Conservation (phyloP, 2,329 filamentous ascomycete species). For the Lachnellula hyalina region DNA sequence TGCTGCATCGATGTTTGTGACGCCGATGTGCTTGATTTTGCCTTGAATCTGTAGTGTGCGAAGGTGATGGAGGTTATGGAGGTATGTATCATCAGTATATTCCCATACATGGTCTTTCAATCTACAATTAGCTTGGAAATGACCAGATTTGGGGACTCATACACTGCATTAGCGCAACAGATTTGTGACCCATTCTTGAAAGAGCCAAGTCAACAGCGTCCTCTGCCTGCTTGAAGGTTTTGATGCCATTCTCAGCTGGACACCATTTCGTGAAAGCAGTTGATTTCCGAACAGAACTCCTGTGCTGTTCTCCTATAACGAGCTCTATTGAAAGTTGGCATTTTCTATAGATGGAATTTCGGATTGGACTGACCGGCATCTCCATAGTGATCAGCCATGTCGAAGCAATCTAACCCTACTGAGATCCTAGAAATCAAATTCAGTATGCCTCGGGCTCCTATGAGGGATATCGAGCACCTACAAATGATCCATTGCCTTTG, state of each 20-base stretch:
- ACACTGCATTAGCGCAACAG: constrained; percentile 28
- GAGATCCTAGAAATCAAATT: neutral
- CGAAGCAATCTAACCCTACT: constrained; percentile 13
- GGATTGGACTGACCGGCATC: constrained; percentile 5
- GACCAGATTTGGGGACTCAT: neutral
- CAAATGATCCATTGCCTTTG: constrained; percentile 12
- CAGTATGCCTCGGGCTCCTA: no score
- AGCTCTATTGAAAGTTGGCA: constrained; percentile 2
- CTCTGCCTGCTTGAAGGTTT: constrained; percentile 20
- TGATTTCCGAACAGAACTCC: neutral
- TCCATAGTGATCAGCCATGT: constrained; percentile 17
- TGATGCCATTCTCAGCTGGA: constrained; percentile 17
- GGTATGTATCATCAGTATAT: constrained; percentile 31
- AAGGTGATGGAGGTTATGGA: constrained; percentile 31
- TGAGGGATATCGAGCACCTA: neutral
- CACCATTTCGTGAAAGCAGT: constrained; percentile 26
- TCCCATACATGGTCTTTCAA: constrained; percentile 29
- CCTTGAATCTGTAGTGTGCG: constrained; percentile 21
- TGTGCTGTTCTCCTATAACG: constrained; percentile 9
- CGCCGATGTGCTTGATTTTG: constrained; percentile 28
- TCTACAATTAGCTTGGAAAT: neutral
- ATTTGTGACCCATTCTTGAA: constrained; percentile 22
- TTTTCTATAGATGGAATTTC: neutral
- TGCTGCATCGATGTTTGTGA: constrained; percentile 31
- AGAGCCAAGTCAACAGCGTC: constrained; percentile 27